Conservation (phyloP, 352 stramenopile genomes). For the Globisporangium nagaii region DNA sequence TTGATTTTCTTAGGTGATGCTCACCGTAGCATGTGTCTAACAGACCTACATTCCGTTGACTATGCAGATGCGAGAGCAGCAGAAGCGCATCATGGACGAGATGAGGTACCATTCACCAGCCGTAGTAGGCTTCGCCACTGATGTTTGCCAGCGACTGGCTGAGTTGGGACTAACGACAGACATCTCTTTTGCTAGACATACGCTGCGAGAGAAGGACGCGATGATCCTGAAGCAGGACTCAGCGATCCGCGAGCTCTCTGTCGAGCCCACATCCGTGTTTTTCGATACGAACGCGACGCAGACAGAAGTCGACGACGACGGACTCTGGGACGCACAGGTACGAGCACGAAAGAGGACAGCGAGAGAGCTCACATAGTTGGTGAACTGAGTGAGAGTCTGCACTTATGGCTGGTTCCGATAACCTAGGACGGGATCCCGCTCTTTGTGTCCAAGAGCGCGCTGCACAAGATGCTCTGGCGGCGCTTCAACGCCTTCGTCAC, state of each 20-base stretch:
- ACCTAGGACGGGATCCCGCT: constrained; percentile 54
- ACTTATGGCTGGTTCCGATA: background rate
- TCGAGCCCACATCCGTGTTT: constrained; percentile 15
- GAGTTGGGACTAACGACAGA: too few species aligned
- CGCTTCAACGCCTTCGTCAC: constrained; percentile 64
- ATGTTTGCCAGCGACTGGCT: too few species aligned
- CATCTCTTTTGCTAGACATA: constrained; percentile 12
- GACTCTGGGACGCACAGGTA: constrained; percentile 63
- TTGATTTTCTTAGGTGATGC: too few species aligned
- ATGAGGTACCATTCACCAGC: constrained; percentile 42
- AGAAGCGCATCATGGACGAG: constrained; percentile 47
- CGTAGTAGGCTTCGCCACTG: too few species aligned
- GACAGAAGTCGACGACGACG: constrained; percentile 67
- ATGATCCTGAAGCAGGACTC: constrained; percentile 38
- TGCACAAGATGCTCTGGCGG: constrained; percentile 50
- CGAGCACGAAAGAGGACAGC: too few species aligned
- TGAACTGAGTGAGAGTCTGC: background rate
- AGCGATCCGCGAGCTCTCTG: constrained; percentile 36
- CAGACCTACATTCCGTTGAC: too few species aligned
- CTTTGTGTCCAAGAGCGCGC: constrained; percentile 46
- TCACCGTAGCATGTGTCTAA: too few species aligned
- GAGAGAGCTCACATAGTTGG: too few species aligned
- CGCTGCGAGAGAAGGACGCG: constrained; percentile 47
- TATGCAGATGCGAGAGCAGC: constrained; percentile 32
- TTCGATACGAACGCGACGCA: constrained; percentile 27